Base-by-base conservation (phyloP, 805 yeast species). In the Metschnikowia bowlesiae region DNA sequence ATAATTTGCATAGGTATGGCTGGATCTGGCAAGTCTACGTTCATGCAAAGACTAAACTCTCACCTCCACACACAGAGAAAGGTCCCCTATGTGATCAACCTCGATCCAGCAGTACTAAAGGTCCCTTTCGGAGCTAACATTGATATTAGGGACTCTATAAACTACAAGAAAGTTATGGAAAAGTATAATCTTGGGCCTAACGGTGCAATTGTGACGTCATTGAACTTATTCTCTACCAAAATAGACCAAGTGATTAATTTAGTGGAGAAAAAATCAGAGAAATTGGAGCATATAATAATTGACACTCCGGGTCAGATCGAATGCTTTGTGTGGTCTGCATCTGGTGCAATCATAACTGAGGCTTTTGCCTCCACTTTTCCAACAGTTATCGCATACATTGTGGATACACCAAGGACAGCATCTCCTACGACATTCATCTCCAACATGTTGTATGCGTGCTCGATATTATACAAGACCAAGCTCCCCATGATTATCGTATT, bases 281-380 rank as follows among this genome's bases (percentile, higher is more conserved):
- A 57, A n/a, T 66, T 68, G 56, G 68, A 81, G 18, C 85, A 90
- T 65, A 87, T 91, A 56, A 84, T 94, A 35, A 81, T 92, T 46
- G 99, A 94, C 69, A 94, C 99, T 1, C 99, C 99, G 0, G 99
- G 99, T 10, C 99, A 94, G 69, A 94, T 94, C 54, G 99, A 94
- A 69, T 91, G 97, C 71, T 94, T 94, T 66, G 90, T 94, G 39
- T 94, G 99, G 99, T 85, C 95, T 42, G 99, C 99, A 0, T 87
- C 96, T 22, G 99, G 99, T 10, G 81, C 97, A 22, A 94, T 94
- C 54, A 87, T 94, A 52, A 92, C 98, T 0, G 99, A 94, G 65
- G 90, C 97, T 0, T 88, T 94, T 71, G 99, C 98, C 1, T 86
- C 96, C 0, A 83, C 95, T 4, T 89, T 89, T 66, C 99, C 99